Conservation (phyloP, 2,329 filamentous ascomycete species). For the Sporothrix pseudoabietina region DNA sequence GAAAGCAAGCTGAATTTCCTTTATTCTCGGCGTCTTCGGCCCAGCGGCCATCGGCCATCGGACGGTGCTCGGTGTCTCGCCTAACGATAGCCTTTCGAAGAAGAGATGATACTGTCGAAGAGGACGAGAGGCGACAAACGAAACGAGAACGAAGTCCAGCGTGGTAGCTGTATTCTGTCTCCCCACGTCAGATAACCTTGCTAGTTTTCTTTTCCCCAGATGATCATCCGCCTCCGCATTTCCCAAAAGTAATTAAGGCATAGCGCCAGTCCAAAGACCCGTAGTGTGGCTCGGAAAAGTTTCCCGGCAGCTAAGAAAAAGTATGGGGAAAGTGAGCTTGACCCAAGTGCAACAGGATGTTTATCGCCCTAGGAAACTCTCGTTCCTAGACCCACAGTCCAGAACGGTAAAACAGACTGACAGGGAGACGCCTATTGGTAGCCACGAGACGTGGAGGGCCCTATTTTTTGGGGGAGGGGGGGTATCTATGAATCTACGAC, state of each 20-base stretch:
- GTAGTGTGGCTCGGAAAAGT: not conserved
- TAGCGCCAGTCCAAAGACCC: not conserved
- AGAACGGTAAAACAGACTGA: not conserved
- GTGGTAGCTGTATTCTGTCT: not conserved
- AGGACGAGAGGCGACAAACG: not conserved
- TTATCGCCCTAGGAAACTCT: not conserved
- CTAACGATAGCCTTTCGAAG: not conserved
- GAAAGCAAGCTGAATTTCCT: not conserved
- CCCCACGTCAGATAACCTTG: not conserved
- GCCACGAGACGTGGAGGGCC: not conserved
- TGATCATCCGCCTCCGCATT: not conserved
- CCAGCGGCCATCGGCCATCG: not conserved
- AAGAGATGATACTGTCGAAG: not conserved
- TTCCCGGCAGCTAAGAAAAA: not conserved
- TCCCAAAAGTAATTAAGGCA: not conserved
- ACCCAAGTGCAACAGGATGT: not conserved
- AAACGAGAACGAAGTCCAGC: not conserved
- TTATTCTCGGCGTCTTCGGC: not conserved
- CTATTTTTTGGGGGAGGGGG: not conserved
- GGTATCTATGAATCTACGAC: no score
- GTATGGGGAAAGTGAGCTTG: not conserved
- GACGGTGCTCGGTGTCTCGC: not conserved
- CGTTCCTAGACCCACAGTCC: not conserved
- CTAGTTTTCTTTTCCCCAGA: not conserved
- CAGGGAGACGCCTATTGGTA: not conserved